Evolutionary conservation across 176 grass and related monocot species (phyloP).

Genomic region (Rhynchospora tenuis): DNA sequence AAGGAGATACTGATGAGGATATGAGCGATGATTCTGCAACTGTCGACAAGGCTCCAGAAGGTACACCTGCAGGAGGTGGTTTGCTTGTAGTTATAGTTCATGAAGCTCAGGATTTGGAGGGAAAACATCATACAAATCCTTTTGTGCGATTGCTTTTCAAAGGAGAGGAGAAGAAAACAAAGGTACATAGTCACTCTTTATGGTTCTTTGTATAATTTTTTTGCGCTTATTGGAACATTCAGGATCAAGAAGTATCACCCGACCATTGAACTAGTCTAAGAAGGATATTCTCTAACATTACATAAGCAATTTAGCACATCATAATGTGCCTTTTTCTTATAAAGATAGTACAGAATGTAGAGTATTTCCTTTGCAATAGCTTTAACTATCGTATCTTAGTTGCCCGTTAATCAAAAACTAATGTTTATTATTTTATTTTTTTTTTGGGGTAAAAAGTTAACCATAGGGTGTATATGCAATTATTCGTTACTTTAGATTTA

Average conservation of each 20-base stretch:
- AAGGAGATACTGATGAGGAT: conserved; percentile 46
- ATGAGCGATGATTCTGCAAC: conserved; percentile 43
- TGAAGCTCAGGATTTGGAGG: conserved; percentile 80
- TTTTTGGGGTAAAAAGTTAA: background rate
- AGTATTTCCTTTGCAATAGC: background rate
- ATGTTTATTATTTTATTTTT: background rate
- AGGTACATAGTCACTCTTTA: conserved; percentile 32
- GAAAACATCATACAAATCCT: conserved; percentile 85
- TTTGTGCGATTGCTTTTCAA: conserved; percentile 59
- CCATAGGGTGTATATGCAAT: background rate
- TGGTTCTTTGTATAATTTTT: conserved; percentile 6
- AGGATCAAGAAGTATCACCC: background rate
- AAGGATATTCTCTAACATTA: background rate
- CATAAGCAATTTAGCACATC: background rate
- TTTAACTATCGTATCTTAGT: background rate
- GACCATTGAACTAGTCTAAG: background rate
- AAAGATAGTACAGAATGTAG: background rate
- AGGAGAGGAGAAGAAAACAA: conserved; percentile 74
- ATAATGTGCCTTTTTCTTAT: background rate
- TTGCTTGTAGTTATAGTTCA: conserved; percentile 64
- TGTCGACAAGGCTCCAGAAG: conserved; percentile 63
- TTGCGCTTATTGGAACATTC: background rate
- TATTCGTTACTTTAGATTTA: background rate
- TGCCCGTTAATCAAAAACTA: background rate
- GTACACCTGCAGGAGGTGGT: conserved; percentile 65